Percentiles rank a stretch among this genome's conserved stretches.
Conservation (phyloP, 495 filamentous ascomycete genomes). For the Talaromyces liani region DNA sequence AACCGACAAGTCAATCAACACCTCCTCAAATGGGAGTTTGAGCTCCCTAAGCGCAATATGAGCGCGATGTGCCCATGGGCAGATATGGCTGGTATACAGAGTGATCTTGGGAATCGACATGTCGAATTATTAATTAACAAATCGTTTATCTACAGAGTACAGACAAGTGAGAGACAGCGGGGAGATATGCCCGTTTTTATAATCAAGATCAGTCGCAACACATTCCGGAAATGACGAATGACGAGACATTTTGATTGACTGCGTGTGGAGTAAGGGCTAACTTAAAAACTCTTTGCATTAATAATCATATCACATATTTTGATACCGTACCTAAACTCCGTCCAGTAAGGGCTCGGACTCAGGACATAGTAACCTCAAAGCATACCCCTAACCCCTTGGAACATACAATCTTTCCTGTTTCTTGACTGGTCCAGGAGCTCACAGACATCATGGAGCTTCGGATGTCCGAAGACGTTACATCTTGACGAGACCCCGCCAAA, state of each 20-base stretch:
- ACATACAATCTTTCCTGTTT: too few relatives aligned
- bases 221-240: not conserved
- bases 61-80: constrained; percentile 80
- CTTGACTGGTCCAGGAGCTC: too few relatives aligned
- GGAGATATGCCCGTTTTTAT: not conserved
- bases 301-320: not conserved
- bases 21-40: constrained; percentile 66
- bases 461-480: too few relatives aligned
- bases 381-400: too few relatives aligned
- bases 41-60: constrained; percentile 63
- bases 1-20: constrained; percentile 64
- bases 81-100: constrained; percentile 69
- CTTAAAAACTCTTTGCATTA: not conserved
- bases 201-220: not conserved
- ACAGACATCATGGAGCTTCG: too few relatives aligned
- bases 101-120: constrained; percentile 41
- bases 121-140: not conserved
- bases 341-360: too few relatives aligned
- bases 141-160: too few relatives aligned
- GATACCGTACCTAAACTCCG: not conserved
- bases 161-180: not conserved
- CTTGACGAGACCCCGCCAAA: too few relatives aligned
- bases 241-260: not conserved
- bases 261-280: not conserved
- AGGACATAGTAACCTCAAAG: too few relatives aligned